A percentile compares a stretch with the other conserved stretches of the same genome.
Evolutionary conservation across 2,329 filamentous ascomycete species (phyloP).

Genomic region (Phaeosphaeriaceae sp.): DNA sequence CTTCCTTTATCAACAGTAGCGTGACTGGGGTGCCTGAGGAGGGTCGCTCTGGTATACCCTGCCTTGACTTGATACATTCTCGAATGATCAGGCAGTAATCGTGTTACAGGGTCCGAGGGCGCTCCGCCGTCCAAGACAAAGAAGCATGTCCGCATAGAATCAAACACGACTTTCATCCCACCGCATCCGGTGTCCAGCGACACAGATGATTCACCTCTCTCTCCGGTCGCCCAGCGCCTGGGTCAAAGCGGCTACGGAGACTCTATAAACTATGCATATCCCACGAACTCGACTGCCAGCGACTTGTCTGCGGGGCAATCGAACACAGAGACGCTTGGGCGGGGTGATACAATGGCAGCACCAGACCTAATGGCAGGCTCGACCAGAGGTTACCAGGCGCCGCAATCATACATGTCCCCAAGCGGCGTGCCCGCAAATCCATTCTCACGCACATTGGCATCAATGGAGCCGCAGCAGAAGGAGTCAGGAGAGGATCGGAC

Average conservation of each 20-base stretch:
- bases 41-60: conserved; percentile 42
- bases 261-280: conserved; percentile 21
- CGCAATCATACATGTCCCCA: conserved; percentile 19
- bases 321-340: conserved; percentile 18
- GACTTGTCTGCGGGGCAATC: conserved; percentile 18
- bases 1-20: conserved; percentile 36
- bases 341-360: conserved; percentile 35
- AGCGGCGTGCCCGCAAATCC: conserved; percentile 43
- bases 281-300: conserved; percentile 28
- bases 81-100: conserved; percentile 42
- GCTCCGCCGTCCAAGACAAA: conserved; percentile 55
- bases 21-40: conserved; percentile 26
- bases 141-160: conserved; percentile 65
- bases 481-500: conserved; percentile 36
- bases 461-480: conserved; percentile 40
- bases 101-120: conserved; percentile 39
- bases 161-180: conserved; percentile 47
- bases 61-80: conserved; percentile 26
- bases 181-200: conserved; percentile 41
- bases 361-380: conserved; percentile 33
- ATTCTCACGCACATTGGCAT: conserved; percentile 49
- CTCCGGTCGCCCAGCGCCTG: conserved; percentile 23
- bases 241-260: conserved; percentile 20
- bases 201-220: conserved; percentile 23
- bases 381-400: conserved; percentile 17